phyloP scores from a whole-genome alignment of 179 eudicot genomes.

The Carnegiea gigantea region DNA sequence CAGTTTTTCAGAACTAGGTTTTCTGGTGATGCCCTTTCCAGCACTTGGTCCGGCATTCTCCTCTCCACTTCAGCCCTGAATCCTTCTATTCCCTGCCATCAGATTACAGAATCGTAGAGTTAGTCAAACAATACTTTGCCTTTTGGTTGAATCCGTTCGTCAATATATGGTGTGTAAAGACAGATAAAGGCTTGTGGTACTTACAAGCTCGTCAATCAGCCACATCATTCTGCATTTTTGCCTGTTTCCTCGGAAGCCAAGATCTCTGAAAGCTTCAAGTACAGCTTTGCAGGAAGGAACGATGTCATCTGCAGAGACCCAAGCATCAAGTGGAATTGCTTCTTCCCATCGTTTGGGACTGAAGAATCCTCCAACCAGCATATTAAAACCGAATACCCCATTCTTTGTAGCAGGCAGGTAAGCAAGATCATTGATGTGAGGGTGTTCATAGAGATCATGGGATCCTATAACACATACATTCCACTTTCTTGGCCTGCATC shows the following conservation, averaged over 20 bases:
- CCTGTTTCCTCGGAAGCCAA: constrained; percentile 87
- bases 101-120: neutral
- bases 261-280: constrained; percentile 89
- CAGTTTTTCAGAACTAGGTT: constrained; percentile 66
- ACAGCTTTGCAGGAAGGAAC: constrained; percentile 68
- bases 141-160: no score
- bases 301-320: constrained; percentile 89
- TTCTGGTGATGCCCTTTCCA: constrained; percentile 76
- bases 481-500: constrained; percentile 94
- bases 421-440: constrained; percentile 94
- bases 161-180: neutral
- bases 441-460: constrained; percentile 94
- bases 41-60: constrained; percentile 73
- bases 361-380: constrained; percentile 94
- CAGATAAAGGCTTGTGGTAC: constrained; percentile 18
- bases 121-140: neutral
- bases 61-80: constrained; percentile 86
- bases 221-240: constrained; percentile 97
- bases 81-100: constrained; percentile 77
- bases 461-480: constrained; percentile 93
- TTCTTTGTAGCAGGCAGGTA: constrained; percentile 92
- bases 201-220: constrained; percentile 94
- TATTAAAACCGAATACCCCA: constrained; percentile 79
- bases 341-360: constrained; percentile 90
- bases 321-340: constrained; percentile 93